phyloP scores from a whole-genome alignment of 2,329 filamentous ascomycete species.

The Fusarium incarnatum region DNA sequence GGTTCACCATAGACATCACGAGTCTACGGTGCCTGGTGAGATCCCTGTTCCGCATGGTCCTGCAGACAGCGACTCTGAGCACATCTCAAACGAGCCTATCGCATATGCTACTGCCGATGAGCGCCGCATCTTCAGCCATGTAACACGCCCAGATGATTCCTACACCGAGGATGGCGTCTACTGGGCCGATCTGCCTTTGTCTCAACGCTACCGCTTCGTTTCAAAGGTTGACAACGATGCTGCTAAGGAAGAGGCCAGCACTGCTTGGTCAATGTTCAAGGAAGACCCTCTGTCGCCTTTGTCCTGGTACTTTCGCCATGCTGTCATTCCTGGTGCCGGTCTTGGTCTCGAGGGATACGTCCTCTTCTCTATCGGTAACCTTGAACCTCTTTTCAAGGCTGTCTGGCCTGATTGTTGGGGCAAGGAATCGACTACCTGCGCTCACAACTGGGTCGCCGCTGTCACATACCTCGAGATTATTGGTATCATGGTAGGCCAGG shows the following conservation, averaged over 20 bases:
- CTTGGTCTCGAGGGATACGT: slow-evolving; percentile 95
- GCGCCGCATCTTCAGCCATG: slow-evolving; percentile 75
- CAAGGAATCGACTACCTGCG: slow-evolving; percentile 70
- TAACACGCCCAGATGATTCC: slow-evolving; percentile 89
- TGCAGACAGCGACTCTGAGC: slow-evolving; percentile 59
- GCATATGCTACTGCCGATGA: slow-evolving; percentile 60
- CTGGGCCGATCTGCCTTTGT: slow-evolving; percentile 87
- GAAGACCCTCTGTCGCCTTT: slow-evolving; percentile 85
- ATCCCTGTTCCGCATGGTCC: slow-evolving; percentile 66
- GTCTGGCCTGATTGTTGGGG: slow-evolving; percentile 86
- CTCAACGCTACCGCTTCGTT: slow-evolving; percentile 80
- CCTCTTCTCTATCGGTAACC: slow-evolving; percentile 95
- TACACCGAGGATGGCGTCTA: slow-evolving; percentile 86
- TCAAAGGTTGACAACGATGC: slow-evolving; percentile 77
- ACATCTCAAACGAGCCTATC: slow-evolving; percentile 57
- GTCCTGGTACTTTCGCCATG: slow-evolving; percentile 89
- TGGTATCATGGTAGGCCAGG: slow-evolving; percentile 95
- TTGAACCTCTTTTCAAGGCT: slow-evolving; percentile 82
- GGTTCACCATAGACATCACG: slow-evolving; percentile 46
- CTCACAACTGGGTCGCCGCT: slow-evolving; percentile 81
- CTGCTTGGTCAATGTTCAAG: slow-evolving; percentile 84
- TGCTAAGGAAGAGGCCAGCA: slow-evolving; percentile 71
- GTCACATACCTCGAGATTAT: slow-evolving; percentile 93
- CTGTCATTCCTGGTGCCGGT: slow-evolving; percentile 91
- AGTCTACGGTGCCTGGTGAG: slow-evolving; percentile 58